A percentile compares a stretch with the other conserved stretches of the same genome.
Conservation (phyloP, 768 basidiomycete genomes). For the Clitopilus passeckerianus region DNA sequence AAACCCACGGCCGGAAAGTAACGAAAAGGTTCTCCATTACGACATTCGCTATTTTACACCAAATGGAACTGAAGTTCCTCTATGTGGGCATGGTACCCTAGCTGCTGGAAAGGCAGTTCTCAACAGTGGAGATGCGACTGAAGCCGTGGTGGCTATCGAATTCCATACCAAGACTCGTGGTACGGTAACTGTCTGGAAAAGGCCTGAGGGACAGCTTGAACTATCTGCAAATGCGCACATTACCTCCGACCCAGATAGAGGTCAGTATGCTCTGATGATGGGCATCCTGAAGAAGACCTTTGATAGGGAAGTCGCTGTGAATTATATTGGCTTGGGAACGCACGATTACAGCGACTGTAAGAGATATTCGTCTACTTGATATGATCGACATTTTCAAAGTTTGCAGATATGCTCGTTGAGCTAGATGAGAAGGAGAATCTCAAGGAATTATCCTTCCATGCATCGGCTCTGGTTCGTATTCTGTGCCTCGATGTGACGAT, state of each 20-base stretch:
- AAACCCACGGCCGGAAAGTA: slow-evolving; percentile 13
- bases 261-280: slow-evolving; percentile 24
- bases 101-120: slow-evolving; percentile 39
- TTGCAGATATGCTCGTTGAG: slow-evolving; percentile 33
- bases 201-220: slow-evolving; percentile 27
- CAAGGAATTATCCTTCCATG: slow-evolving; percentile 16
- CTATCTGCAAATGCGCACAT: slow-evolving; percentile 29
- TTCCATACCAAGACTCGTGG: slow-evolving; percentile 23
- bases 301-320: slow-evolving; percentile 29
- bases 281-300: slow-evolving; percentile 30
- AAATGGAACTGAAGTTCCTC: slow-evolving; percentile 18
- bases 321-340: slow-evolving; percentile 30
- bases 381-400: background rate
- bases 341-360: slow-evolving; percentile 26
- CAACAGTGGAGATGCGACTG: background rate
- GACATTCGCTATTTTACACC: slow-evolving; percentile 34
- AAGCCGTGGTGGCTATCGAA: slow-evolving; percentile 24
- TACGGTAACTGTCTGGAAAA: slow-evolving; percentile 22
- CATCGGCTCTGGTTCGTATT: slow-evolving; percentile 26
- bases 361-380: slow-evolving; percentile 3
- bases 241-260: slow-evolving; percentile 18
- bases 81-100: slow-evolving; percentile 42
- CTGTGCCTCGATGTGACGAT: background rate
- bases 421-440: slow-evolving; percentile 26
- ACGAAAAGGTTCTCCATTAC: slow-evolving; percentile 22